phyloP scores from a whole-genome alignment of 768 basidiomycete genomes.

The Podaxis mareebaensis region DNA sequence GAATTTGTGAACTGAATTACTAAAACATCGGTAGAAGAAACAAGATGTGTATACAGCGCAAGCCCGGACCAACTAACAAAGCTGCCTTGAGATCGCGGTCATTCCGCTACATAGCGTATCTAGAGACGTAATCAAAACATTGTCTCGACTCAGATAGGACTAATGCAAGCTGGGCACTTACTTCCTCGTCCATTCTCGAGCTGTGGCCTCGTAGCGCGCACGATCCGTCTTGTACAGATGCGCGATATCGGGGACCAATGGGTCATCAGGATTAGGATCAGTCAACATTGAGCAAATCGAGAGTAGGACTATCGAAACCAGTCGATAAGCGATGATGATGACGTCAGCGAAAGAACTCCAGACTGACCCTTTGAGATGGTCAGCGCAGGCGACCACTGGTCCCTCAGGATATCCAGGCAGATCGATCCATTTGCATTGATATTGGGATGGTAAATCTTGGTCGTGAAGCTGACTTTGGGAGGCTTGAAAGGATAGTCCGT shows the following conservation, averaged over 20 bases:
- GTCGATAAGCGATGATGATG: conserved; percentile 10
- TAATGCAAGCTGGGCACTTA: conserved; percentile 41
- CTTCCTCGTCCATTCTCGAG: conserved; percentile 99
- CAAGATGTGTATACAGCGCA: conserved; percentile 33
- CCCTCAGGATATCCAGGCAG: conserved; percentile 96
- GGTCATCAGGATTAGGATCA: conserved; percentile 99
- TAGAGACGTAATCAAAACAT: conserved; percentile 18
- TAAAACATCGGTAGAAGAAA: conserved; percentile 31
- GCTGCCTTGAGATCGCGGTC: conserved; percentile 36
- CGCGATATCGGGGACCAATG: conserved; percentile 97
- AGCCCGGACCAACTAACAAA: conserved; percentile 46
- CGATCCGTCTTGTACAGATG: conserved; percentile 99
- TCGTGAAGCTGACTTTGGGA: conserved; percentile 99
- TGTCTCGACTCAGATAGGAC: conserved; percentile 8
- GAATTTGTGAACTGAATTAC: conserved; percentile 28
- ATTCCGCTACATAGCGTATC: conserved; percentile 37
- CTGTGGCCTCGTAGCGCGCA: conserved; percentile 94
- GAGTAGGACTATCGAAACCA: conserved; percentile 65
- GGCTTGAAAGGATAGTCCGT: conserved; percentile 99
- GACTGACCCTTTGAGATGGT: conserved; percentile 95
- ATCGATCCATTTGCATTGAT: conserved; percentile 99
- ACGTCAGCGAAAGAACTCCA: conserved; percentile 2
- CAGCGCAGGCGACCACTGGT: conserved; percentile 98
- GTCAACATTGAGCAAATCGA: conserved; percentile 99
- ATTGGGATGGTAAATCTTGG: conserved; percentile 99